phyloP scores from a whole-genome alignment of 2,329 filamentous ascomycete species.

The Sodiomyces alkalinus region DNA sequence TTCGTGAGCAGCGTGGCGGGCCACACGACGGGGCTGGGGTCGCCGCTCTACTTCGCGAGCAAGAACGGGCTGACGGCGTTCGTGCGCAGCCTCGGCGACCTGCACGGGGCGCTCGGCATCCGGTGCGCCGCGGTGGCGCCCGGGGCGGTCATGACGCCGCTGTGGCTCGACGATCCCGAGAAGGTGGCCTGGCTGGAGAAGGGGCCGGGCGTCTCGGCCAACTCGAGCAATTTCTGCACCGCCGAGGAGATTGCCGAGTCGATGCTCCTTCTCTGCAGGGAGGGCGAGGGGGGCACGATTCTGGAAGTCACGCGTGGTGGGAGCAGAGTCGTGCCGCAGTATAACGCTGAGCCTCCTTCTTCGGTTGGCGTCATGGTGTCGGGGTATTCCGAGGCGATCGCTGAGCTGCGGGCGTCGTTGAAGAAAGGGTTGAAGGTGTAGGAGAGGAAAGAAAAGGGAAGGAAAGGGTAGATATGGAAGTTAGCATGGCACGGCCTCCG shows the following conservation, averaged over 20 bases:
- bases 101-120: slow-evolving; percentile 18
- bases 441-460: not conserved
- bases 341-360: slow-evolving; percentile 11
- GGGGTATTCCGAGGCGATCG: slow-evolving; percentile 11
- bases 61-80: slow-evolving; percentile 22
- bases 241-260: slow-evolving; percentile 14
- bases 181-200: slow-evolving; percentile 13
- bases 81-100: slow-evolving; percentile 13
- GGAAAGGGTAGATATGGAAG: no score
- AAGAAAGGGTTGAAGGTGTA: slow-evolving; percentile 11
- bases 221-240: not conserved
- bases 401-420: slow-evolving; percentile 10
- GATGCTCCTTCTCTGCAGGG: slow-evolving; percentile 14
- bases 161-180: slow-evolving; percentile 17
- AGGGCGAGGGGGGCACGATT: slow-evolving; percentile 16
- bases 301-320: slow-evolving; percentile 13
- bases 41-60: slow-evolving; percentile 20
- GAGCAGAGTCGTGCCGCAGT: slow-evolving; percentile 14
- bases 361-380: slow-evolving; percentile 10
- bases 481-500: no score
- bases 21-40: slow-evolving; percentile 12
- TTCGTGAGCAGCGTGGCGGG: slow-evolving; percentile 20
- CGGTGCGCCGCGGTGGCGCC: slow-evolving; percentile 18
- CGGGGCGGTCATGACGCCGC: slow-evolving; percentile 16
- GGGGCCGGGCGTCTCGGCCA: slow-evolving; percentile 6